Conservation (phyloP, 495 filamentous ascomycete species). For the Penicillium arizonense region DNA sequence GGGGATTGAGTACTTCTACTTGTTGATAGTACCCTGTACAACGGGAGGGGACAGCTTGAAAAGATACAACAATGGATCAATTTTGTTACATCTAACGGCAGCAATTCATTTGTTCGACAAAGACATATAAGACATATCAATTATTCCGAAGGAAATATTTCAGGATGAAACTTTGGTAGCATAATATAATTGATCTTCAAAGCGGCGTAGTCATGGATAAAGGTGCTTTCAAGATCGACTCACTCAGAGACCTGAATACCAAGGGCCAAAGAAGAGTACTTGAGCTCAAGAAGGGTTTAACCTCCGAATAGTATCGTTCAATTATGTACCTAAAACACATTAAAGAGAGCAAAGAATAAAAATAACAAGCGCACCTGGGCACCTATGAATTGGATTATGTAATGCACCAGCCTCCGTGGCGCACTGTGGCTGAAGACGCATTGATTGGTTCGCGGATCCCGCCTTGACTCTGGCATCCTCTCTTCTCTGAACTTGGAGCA, state of each 20-base stretch:
- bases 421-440: slow-evolving; percentile 3
- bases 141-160: no score
- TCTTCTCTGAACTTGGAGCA: not conserved
- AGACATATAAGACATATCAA: no score
- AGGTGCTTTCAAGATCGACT: not conserved
- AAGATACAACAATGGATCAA: no score
- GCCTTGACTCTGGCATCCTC: slow-evolving; percentile 12
- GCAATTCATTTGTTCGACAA: no score
- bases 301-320: no score
- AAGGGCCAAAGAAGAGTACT: not conserved
- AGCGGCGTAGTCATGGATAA: not conserved
- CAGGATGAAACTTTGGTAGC: not conserved
- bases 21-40: no score
- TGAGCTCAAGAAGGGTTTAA: not conserved
- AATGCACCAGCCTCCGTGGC: slow-evolving; percentile 11
- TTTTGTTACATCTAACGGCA: no score
- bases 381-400: not conserved
- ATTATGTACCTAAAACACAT: no score
- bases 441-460: slow-evolving; percentile 5
- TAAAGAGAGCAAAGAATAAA: not conserved
- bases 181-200: not conserved
- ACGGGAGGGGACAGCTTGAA: no score
- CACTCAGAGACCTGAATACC: not conserved
- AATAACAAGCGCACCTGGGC: not conserved
- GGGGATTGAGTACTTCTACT: no score